Evolutionary conservation across 2,329 filamentous ascomycete species (phyloP).

Genomic region (Aspergillus texensis): DNA sequence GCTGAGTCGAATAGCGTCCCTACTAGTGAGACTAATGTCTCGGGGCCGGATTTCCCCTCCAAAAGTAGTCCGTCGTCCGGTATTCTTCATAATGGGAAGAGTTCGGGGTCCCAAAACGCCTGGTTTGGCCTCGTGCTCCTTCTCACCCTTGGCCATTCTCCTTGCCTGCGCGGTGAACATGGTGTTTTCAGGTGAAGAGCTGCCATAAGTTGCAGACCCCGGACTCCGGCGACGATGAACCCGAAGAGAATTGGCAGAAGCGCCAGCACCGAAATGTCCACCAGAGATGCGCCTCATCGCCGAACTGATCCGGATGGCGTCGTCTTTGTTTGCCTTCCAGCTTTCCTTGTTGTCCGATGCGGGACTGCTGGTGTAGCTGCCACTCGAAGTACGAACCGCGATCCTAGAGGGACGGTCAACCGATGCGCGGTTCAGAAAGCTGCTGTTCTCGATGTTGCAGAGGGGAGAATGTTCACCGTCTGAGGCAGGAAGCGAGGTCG

Average conservation of each 20-base stretch:
- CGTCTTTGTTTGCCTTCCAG: conserved; percentile 51
- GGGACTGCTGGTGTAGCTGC: conserved; percentile 37
- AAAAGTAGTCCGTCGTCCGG: conserved; percentile 46
- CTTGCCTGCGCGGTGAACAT: conserved; percentile 69
- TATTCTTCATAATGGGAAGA: conserved; percentile 60
- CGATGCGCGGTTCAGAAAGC: conserved; percentile 52
- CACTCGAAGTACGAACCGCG: conserved; percentile 43
- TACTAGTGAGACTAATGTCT: conserved; percentile 41
- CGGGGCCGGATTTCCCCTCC: conserved; percentile 44
- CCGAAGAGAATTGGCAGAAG: conserved; percentile 43
- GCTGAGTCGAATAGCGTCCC: conserved; percentile 44
- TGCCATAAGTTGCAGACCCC: conserved; percentile 50
- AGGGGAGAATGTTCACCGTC: conserved; percentile 61
- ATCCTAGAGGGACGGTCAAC: conserved; percentile 42
- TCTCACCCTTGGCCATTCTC: conserved; percentile 66
- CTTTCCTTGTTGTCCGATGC: conserved; percentile 53
- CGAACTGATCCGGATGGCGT: conserved; percentile 57
- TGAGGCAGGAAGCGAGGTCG: conserved; percentile 63
- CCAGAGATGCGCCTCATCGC: conserved; percentile 60
- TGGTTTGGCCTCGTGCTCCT: conserved; percentile 56
- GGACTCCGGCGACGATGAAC: conserved; percentile 60
- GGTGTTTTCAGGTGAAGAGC: conserved; percentile 59
- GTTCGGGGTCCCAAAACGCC: conserved; percentile 65
- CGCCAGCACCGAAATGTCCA: conserved; percentile 43
- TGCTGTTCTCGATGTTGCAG: conserved; percentile 54